Conservation (phyloP, 768 basidiomycete species). For the Russula lepida region DNA sequence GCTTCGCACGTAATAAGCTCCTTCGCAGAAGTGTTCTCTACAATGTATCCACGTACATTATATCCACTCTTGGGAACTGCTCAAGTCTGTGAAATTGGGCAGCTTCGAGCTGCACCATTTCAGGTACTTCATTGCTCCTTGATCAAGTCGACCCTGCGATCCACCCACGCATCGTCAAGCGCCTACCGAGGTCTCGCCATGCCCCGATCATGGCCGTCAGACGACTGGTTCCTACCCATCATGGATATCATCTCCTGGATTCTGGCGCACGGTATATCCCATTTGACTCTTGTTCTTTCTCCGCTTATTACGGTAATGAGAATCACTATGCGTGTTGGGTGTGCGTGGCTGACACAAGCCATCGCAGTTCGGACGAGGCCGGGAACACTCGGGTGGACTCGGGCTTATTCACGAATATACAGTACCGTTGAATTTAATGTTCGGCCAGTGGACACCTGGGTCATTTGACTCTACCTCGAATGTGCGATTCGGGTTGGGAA, state of each 20-base stretch:
- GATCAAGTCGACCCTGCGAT: background rate
- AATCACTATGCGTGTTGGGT: too few relatives aligned
- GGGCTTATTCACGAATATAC: background rate
- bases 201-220: slow-evolving; percentile 7
- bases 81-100: background rate
- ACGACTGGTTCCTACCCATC: slow-evolving; percentile 5
- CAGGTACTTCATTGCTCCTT: slow-evolving; percentile 24
- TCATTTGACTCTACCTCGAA: background rate
- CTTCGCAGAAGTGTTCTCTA: slow-evolving; percentile 23
- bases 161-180: background rate
- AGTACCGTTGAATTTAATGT: background rate
- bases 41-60: slow-evolving; percentile 25
- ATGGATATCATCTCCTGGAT: background rate
- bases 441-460: background rate
- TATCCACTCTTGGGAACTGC: background rate
- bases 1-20: background rate
- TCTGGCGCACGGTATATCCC: background rate
- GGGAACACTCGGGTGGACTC: background rate
- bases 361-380: background rate
- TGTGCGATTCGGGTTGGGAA: background rate
- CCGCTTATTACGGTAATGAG: background rate
- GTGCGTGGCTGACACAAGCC: background rate
- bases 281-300: background rate
- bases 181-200: slow-evolving; percentile 9
- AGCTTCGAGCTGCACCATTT: background rate